Evolutionary conservation across 345 rosid species (phyloP).

Genomic region (Cardamine occulta): DNA sequence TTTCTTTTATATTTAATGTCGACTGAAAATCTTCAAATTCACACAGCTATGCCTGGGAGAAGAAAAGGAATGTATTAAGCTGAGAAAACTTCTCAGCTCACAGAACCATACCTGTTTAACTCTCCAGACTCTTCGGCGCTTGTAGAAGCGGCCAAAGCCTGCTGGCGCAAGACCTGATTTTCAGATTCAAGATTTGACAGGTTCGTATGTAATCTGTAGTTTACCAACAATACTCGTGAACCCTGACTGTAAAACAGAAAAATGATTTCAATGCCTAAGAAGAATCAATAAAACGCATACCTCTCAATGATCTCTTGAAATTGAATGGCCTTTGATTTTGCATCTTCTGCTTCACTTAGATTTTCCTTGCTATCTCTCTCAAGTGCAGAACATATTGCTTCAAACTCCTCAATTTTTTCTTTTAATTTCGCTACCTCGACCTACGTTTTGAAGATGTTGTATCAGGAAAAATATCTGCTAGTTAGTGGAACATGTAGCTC

Average conservation of each 20-base stretch:
- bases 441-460: slow-evolving; percentile 39
- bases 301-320: slow-evolving; percentile 57
- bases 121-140: slow-evolving; percentile 50
- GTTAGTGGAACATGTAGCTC: slow-evolving; percentile 9
- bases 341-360: slow-evolving; percentile 56
- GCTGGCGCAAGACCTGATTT: slow-evolving; percentile 73
- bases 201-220: slow-evolving; percentile 55
- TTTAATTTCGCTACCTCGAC: slow-evolving; percentile 50
- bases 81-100: slow-evolving; percentile 6
- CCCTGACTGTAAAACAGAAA: not conserved
- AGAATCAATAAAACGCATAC: slow-evolving; percentile 35
- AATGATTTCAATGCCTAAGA: slow-evolving; percentile 17
- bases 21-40: not conserved
- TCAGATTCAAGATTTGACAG: slow-evolving; percentile 66
- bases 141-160: slow-evolving; percentile 56
- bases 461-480: slow-evolving; percentile 35
- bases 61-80: slow-evolving; percentile 17
- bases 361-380: slow-evolving; percentile 51
- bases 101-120: slow-evolving; percentile 46
- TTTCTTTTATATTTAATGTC: not conserved
- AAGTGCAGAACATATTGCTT: slow-evolving; percentile 47
- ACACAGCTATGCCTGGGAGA: slow-evolving; percentile 9
- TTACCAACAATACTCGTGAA: slow-evolving; percentile 26
- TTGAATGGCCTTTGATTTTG: slow-evolving; percentile 50
- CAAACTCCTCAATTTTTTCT: slow-evolving; percentile 52